Evolutionary conservation across 2,329 filamentous ascomycete genomes (phyloP), one percentile per base, ranked within the genome.

Genomic region (Xylariaceae sp.): DNA sequence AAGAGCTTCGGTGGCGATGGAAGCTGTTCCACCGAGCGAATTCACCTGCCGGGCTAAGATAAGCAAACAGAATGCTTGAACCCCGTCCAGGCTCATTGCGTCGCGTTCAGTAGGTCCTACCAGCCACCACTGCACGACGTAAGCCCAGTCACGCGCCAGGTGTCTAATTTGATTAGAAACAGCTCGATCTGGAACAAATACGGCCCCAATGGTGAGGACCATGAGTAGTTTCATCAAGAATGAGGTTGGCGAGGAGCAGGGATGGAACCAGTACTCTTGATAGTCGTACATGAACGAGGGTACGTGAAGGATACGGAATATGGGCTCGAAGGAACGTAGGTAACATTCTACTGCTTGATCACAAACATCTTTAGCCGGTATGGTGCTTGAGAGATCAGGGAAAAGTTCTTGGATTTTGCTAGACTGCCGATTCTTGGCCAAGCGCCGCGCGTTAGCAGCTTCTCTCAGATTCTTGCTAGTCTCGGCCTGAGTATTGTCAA

Each of bases 51-150:
- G 66, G 1, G 65, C 63, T 9, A 70, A 44, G 20, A 69, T 32
- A 18, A 62, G 46, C 2, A 70, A 52, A 40, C 67, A 69, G 23
- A 65, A 65, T 2, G 67, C 54, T 49, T 70, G 68, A 7, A 71
- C 50, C 1, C 66, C 67, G 9, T 60, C 61, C 9, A 70, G 59
- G 23, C 55, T 63, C 56, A 65, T 64, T 4, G 65, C 64, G 14
- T 61, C 52, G 9, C 60, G 54, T 51, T 66, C 65, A 19, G 61
- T 60, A 9, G 65, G 66, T 12, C 65, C 68, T 23, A 57, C 56
- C 4, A 70, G 63, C 69, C 69, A 71, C 54, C 61, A 65, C 42
- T 70, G 65, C 5, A 65, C 65, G 45, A 60, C 62, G 51, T 69
- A 65, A 19, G 67, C 50, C 67, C 69, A 71, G 40, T 66, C 65